phyloP scores from a whole-genome alignment of 2,329 filamentous ascomycete species.

The Neofusicoccum cordaticola region DNA sequence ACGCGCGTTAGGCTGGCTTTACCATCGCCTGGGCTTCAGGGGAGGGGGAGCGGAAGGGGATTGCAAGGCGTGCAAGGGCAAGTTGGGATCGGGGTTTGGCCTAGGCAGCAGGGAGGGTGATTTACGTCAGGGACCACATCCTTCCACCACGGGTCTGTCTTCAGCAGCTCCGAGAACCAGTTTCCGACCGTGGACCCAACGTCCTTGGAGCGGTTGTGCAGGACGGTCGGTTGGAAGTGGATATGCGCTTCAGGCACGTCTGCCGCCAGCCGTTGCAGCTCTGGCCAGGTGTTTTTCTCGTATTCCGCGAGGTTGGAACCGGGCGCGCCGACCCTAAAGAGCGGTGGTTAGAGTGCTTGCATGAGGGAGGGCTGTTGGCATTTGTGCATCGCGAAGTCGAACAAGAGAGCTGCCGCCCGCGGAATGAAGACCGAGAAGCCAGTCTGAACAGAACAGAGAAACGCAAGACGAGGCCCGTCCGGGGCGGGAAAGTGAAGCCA shows the following conservation, averaged over 20 bases:
- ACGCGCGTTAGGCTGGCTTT: neutral
- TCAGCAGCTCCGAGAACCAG: conserved; percentile 66
- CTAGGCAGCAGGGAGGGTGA: conserved; percentile 38
- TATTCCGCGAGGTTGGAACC: conserved; percentile 39
- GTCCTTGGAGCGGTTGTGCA: conserved; percentile 66
- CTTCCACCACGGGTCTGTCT: conserved; percentile 70
- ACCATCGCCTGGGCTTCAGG: neutral
- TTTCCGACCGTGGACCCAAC: conserved; percentile 50
- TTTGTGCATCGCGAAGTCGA: neutral
- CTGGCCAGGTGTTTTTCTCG: conserved; percentile 46
- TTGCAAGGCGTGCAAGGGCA: neutral
- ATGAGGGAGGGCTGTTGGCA: neutral
- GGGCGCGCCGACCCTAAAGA: conserved; percentile 38
- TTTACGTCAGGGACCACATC: conserved; percentile 61
- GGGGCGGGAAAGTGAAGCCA: no score
- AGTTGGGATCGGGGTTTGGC: neutral
- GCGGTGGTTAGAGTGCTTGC: neutral
- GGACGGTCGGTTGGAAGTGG: conserved; percentile 65
- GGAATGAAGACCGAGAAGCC: neutral
- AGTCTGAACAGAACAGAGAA: no score
- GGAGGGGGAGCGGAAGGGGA: neutral
- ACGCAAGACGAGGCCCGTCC: no score
- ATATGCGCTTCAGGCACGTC: conserved; percentile 75
- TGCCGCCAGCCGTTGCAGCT: conserved; percentile 45
- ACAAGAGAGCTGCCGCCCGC: no score